Evolutionary conservation across 352 stramenopile species (phyloP).

Genomic region (Globisporangium radiosum): DNA sequence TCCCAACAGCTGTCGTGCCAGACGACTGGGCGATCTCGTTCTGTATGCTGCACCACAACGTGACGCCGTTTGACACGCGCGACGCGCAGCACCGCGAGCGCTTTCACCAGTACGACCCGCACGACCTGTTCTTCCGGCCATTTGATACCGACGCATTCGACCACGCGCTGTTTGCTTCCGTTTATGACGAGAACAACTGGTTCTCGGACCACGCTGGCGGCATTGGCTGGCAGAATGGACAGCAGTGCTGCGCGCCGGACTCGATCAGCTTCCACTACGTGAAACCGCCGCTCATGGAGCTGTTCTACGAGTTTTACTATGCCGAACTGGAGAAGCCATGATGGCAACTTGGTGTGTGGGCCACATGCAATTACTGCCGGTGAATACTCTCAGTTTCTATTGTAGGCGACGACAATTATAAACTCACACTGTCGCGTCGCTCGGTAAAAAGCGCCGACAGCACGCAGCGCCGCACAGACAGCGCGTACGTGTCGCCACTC

Average conservation of each 20-base stretch:
- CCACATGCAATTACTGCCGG: too few relatives aligned
- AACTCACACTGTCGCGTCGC: not conserved
- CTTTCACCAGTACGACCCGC: conserved; percentile 82
- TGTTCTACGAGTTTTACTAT: conserved; percentile 84
- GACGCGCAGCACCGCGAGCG: conserved; percentile 61
- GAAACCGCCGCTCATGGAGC: conserved; percentile 77
- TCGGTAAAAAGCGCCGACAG: not conserved
- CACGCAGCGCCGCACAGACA: not conserved
- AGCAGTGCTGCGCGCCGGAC: conserved; percentile 70
- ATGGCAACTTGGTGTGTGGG: too few relatives aligned
- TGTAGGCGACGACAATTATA: too few relatives aligned
- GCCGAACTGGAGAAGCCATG: too few relatives aligned
- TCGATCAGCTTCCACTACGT: conserved; percentile 84
- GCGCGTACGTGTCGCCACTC: not conserved
- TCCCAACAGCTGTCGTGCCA: conserved; percentile 60
- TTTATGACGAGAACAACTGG: conserved; percentile 86
- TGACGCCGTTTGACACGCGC: conserved; percentile 66
- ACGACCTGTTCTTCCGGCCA: conserved; percentile 54
- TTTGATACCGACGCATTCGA: conserved; percentile 71
- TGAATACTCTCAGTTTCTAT: too few relatives aligned
- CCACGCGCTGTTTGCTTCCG: conserved; percentile 61
- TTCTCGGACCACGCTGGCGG: conserved; percentile 72
- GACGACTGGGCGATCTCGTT: conserved; percentile 87
- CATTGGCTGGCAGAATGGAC: conserved; percentile 75
- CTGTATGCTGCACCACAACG: conserved; percentile 70